Percentiles rank a stretch among this genome's conserved stretches.
phyloP scores from a whole-genome alignment of 2,329 filamentous ascomycete species.

The Thermoascus crustaceus region DNA sequence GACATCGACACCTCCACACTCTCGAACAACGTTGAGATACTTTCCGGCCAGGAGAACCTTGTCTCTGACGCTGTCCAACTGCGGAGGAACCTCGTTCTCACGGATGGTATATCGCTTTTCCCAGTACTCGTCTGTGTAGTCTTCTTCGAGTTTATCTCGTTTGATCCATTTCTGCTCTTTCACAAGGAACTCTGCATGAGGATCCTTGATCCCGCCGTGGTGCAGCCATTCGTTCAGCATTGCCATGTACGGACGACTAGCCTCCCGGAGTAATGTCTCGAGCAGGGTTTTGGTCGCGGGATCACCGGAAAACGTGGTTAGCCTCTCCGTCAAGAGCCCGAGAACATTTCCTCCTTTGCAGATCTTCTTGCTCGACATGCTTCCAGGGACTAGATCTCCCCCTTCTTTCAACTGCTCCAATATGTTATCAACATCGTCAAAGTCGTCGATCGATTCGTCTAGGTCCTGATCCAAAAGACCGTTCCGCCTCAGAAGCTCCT shows the following conservation, averaged over 20 bases:
- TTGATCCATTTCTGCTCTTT: conserved; percentile 95
- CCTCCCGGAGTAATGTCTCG: conserved; percentile 73
- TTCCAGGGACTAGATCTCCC: conserved; percentile 68
- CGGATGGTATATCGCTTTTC: conserved; percentile 94
- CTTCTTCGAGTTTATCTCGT: conserved; percentile 80
- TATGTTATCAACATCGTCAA: conserved; percentile 84
- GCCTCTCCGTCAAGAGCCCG: conserved; percentile 70
- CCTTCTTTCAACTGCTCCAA: conserved; percentile 82
- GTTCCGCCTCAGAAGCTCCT: conserved; percentile 82
- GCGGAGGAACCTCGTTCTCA: conserved; percentile 82
- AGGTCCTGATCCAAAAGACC: conserved; percentile 69
- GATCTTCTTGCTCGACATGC: conserved; percentile 77
- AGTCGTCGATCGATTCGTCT: conserved; percentile 62
- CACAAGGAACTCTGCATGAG: conserved; percentile 86
- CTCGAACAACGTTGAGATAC: conserved; percentile 93
- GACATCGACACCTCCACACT: conserved; percentile 92
- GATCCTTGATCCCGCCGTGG: conserved; percentile 88
- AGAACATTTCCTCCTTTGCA: conserved; percentile 97
- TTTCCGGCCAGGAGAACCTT: conserved; percentile 94
- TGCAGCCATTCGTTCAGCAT: conserved; percentile 99
- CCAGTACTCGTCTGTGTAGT: conserved; percentile 99
- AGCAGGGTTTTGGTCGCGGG: conserved; percentile 76
- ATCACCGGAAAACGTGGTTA: conserved; percentile 88
- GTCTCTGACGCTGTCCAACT: conserved; percentile 82
- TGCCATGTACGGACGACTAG: conserved; percentile 88